Evolutionary conservation across 2,329 filamentous ascomycete genomes (phyloP).

Genomic region (Alternaria angustiovoidea): DNA sequence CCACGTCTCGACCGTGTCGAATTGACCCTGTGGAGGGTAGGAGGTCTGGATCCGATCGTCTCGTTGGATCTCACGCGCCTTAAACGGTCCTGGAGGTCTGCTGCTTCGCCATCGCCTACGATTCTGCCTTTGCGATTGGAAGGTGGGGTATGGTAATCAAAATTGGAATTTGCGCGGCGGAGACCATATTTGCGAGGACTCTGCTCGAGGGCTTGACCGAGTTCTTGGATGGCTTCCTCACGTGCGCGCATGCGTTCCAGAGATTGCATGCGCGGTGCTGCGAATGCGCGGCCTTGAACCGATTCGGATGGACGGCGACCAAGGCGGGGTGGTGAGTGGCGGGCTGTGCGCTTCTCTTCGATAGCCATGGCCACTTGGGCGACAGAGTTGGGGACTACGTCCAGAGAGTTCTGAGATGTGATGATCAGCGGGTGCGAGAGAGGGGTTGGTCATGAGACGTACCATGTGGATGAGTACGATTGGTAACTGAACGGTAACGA

Average conservation of each 20-base stretch:
- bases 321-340: conserved; percentile 39
- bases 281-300: conserved; percentile 62
- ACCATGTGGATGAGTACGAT: conserved; percentile 65
- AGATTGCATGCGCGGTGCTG: conserved; percentile 61
- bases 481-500: conserved; percentile 63
- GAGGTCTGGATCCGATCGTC: conserved; percentile 32
- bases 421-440: neutral
- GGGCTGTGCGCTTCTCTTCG: conserved; percentile 57
- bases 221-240: conserved; percentile 52
- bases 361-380: conserved; percentile 65
- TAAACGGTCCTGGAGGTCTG: conserved; percentile 40
- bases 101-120: conserved; percentile 39
- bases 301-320: conserved; percentile 49
- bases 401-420: conserved; percentile 58
- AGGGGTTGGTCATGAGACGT: neutral
- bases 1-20: conserved; percentile 35
- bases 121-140: conserved; percentile 47
- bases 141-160: conserved; percentile 46
- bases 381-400: conserved; percentile 63
- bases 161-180: conserved; percentile 35
- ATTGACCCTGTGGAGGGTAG: conserved; percentile 27
- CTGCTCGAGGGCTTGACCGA: conserved; percentile 53
- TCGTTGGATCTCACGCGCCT: conserved; percentile 45
- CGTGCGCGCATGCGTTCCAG: conserved; percentile 56
- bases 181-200: conserved; percentile 55